phyloP scores from a whole-genome alignment of 2,329 filamentous ascomycete genomes.

The Chalara sp. region DNA sequence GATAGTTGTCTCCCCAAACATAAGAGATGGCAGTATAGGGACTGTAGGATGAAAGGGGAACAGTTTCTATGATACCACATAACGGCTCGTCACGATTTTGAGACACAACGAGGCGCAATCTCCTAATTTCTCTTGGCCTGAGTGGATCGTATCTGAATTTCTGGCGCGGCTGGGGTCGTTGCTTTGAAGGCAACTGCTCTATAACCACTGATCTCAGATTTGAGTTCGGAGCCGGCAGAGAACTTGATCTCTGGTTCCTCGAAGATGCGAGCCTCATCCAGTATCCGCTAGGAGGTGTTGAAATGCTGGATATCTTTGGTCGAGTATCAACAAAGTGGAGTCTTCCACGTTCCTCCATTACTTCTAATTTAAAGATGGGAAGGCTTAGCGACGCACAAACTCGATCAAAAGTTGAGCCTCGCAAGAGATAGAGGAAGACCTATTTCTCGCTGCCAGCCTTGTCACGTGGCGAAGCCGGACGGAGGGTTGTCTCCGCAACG shows the following conservation, averaged over 20 bases:
- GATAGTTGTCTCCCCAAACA: too few species aligned
- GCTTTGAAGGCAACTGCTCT: not conserved
- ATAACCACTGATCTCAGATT: not conserved
- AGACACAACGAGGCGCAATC: not conserved
- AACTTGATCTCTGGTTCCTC: not conserved
- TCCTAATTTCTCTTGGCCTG: not conserved
- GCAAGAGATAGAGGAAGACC: too few species aligned
- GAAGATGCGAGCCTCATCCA: not conserved
- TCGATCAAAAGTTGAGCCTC: too few species aligned
- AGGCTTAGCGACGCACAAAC: too few species aligned
- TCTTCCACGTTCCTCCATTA: too few species aligned
- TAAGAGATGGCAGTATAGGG: too few species aligned
- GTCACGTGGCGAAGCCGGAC: too few species aligned
- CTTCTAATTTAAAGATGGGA: too few species aligned
- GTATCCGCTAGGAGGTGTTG: not conserved
- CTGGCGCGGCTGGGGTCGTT: not conserved
- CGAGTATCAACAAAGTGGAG: not conserved
- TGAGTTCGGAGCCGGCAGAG: not conserved
- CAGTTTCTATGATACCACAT: too few species aligned
- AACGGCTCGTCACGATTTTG: not conserved
- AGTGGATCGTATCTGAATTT: not conserved
- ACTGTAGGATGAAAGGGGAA: too few species aligned
- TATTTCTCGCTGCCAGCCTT: too few species aligned
- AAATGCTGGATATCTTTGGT: not conserved
- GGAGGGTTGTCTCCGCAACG: too few species aligned